Evolutionary conservation across 176 grass and related monocot species (phyloP).

Genomic region (Cenchrus americanus): DNA sequence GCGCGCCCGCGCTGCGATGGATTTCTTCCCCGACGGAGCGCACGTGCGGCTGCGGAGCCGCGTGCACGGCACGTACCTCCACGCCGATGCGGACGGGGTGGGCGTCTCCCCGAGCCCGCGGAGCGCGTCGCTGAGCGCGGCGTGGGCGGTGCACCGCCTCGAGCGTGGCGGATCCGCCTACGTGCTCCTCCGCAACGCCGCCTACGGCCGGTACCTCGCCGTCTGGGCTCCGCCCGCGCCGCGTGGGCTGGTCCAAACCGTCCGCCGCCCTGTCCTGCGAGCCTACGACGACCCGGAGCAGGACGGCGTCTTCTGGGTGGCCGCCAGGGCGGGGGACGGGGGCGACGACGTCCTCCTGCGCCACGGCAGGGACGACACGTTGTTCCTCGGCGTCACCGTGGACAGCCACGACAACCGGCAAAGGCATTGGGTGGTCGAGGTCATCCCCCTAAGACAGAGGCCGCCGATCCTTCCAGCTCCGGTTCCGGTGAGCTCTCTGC

Average conservation of each 20-base stretch:
- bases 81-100: neutral
- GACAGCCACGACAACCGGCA: neutral
- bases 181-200: neutral
- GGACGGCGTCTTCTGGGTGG: neutral
- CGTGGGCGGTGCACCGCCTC: neutral
- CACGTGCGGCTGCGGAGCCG: neutral
- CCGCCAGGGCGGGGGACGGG: neutral
- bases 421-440: neutral
- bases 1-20: neutral
- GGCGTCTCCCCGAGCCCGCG: neutral
- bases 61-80: neutral
- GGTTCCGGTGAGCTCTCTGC: neutral
- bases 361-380: neutral
- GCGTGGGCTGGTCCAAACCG: neutral
- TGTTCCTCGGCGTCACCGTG: neutral
- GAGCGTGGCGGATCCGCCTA: neutral
- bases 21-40: neutral
- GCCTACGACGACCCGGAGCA: neutral
- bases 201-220: neutral
- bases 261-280: too few relatives aligned
- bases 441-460: neutral
- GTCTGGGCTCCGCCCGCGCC: neutral
- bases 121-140: neutral
- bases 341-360: neutral
- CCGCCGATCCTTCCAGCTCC: neutral